Evolutionary conservation across 108 stramenopile species (phyloP), one percentile per base, ranked within the genome.

Genomic region (Pseudonitzschia delicatissima): DNA sequence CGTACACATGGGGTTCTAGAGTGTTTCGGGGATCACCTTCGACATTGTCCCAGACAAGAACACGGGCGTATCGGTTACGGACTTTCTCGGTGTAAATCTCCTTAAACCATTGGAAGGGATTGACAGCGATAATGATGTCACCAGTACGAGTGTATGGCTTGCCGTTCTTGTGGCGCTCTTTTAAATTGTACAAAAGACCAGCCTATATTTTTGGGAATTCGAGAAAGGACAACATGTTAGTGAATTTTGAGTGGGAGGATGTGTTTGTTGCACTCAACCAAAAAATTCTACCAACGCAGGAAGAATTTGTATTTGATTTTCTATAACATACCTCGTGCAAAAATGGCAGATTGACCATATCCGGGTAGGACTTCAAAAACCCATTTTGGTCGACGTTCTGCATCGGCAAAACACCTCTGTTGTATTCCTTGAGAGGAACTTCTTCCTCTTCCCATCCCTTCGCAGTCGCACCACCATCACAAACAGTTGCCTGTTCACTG

Each of bases 71-170:
- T 45, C 78, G 78, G 26, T 59, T 72, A 25, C 83, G 85, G 26
- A 82, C 81, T 45, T 89, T 81, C 35, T 82, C 83, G 37, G 89
- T 87, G 67, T 94, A 94, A 36, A 89, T 59, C 9, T 86, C 86
- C 27, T 72, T 69, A 45, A 94, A 86, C 92, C 92, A 94, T 57
- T 80, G 81, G 79, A 95, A 98, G n/a, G 97, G 97, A 71, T 98
- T 98, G 63, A 98, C 82, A 6, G 97, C 97, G 51, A 98, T 89
- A 45, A 96, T 73, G 62, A 98, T 93, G 52, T 94, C 94, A 34
- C 96, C 96, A 5, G 93, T 94, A 12, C 94, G 87, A 7, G 97
- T 96, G 83, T 98, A 98, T 5, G 95, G 95, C 49, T 76, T 67
- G 25, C 85, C 85, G 2, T 63, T 33, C 27, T 45, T 57, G 69